A percentile compares a stretch with the other conserved stretches of the same genome.
These are phyloP conservation scores for Neofusicoccum cordaticola DNA, from an alignment of 2,329 filamentous ascomycete genomes.

Conservation along the genomic window DNA sequence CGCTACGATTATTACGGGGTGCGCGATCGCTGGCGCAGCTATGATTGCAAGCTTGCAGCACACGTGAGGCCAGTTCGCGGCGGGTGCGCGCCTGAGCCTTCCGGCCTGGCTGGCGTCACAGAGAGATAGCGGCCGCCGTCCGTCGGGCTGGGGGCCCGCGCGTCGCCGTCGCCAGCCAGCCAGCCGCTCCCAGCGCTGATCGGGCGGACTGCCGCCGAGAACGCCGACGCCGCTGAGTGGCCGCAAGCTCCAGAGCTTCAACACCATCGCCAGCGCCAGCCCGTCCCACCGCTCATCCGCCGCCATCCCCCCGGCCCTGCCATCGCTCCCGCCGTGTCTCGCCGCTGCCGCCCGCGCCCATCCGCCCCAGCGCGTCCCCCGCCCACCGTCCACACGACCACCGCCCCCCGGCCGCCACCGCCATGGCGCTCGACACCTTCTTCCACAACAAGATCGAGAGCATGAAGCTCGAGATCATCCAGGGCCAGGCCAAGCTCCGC, in stretches of 20 bases:
- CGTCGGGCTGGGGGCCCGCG: too few species aligned
- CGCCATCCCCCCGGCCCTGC: background rate
- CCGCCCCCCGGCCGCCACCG: conserved; percentile 41
- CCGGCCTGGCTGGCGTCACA: background rate
- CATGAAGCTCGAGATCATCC: conserved; percentile 99
- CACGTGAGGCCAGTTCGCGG: conserved; percentile 6
- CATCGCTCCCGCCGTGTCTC: background rate
- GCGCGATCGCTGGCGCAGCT: conserved; percentile 7
- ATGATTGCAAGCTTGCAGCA: conserved; percentile 6
- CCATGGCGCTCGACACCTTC: conserved; percentile 98
- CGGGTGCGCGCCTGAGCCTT: background rate
- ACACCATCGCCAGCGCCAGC: conserved; percentile 8
- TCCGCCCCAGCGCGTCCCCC: background rate
- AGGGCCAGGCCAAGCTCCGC: conserved; percentile 92
- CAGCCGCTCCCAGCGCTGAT: background rate
- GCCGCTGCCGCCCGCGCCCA: background rate
- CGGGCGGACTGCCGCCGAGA: conserved; percentile 5
- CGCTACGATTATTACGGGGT: conserved; percentile 6
- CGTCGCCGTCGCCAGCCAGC: too few species aligned
- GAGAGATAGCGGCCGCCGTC: background rate
- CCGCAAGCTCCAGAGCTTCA: conserved; percentile 17
- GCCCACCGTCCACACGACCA: background rate
- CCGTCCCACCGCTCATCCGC: background rate
- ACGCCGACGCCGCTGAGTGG: conserved; percentile 17
- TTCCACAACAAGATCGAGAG: conserved; percentile 99